phyloP scores from a whole-genome alignment of 371 early-diverging fungal genomes.

The Coemansia sp. region DNA sequence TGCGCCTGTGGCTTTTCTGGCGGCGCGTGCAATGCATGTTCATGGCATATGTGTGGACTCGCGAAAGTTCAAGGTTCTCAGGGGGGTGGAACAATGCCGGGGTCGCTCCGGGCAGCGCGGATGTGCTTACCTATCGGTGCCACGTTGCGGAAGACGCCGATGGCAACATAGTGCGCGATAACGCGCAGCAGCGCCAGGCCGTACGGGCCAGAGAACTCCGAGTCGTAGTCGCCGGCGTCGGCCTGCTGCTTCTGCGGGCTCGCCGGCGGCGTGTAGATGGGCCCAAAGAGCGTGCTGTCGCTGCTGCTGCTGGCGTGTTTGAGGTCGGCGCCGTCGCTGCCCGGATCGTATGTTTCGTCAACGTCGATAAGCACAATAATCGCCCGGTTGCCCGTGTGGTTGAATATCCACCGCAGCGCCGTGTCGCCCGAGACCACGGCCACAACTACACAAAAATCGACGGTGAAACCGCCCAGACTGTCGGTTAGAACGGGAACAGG shows the following conservation, averaged over 20 bases:
- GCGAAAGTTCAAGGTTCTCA: background rate
- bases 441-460: constrained; percentile 25
- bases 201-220: constrained; percentile 41
- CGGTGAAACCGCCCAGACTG: background rate
- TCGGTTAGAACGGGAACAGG: background rate
- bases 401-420: constrained; percentile 49
- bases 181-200: constrained; percentile 47
- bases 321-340: constrained; percentile 6
- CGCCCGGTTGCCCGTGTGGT: constrained; percentile 43
- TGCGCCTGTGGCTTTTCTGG: background rate
- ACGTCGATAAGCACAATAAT: constrained; percentile 47
- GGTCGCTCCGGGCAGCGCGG: background rate
- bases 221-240: constrained; percentile 9
- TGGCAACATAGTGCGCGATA: constrained; percentile 50
- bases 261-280: constrained; percentile 45
- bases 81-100: background rate
- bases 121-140: constrained; percentile 48
- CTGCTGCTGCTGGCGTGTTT: constrained; percentile 13
- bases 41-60: background rate
- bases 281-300: constrained; percentile 28
- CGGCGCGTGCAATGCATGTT: constrained; percentile 1
- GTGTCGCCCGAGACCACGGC: constrained; percentile 49
- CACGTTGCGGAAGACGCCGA: constrained; percentile 49
- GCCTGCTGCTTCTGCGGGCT: constrained; percentile 35
- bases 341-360: constrained; percentile 40